Conservation (phyloP, 495 filamentous ascomycete species). For the Evansstolkia leycettana region DNA sequence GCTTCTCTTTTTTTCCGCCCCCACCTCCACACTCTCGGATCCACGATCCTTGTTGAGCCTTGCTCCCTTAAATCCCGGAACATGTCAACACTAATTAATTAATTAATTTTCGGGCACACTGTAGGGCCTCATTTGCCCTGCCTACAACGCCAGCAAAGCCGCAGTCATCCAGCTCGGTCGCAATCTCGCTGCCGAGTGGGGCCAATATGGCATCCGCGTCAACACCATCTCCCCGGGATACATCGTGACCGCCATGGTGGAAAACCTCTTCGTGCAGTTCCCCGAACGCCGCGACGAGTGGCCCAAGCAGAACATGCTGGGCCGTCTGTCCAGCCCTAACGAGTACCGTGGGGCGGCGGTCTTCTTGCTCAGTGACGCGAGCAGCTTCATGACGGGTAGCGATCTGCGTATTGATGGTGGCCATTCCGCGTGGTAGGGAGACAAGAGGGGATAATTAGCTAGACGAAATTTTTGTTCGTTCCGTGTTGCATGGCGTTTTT, state of each 20-base stretch:
- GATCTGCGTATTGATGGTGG: constrained; percentile 77
- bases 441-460: too few relatives aligned
- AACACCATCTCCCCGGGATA: constrained; percentile 95
- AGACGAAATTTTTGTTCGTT: too few relatives aligned
- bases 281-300: constrained; percentile 68
- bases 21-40: too few relatives aligned
- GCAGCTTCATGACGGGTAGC: constrained; percentile 74
- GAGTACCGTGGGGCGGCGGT: constrained; percentile 72
- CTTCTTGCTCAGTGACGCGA: constrained; percentile 81
- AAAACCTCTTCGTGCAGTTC: constrained; percentile 59
- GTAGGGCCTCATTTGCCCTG: constrained; percentile 59
- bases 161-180: constrained; percentile 73
- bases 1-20: neutral
- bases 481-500: too few relatives aligned
- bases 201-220: constrained; percentile 74
- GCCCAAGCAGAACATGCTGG: constrained; percentile 84
- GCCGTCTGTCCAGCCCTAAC: constrained; percentile 61
- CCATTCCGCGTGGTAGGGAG: constrained; percentile 60
- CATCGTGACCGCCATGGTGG: constrained; percentile 87
- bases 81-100: too few relatives aligned
- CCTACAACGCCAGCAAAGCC: constrained; percentile 87
- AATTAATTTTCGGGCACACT: neutral
- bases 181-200: constrained; percentile 86
- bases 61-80: too few relatives aligned
- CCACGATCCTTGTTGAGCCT: too few relatives aligned